These are phyloP conservation scores for Nicotiana tabacum DNA, from an alignment of 257 asterid species.

Conservation along the genomic window DNA sequence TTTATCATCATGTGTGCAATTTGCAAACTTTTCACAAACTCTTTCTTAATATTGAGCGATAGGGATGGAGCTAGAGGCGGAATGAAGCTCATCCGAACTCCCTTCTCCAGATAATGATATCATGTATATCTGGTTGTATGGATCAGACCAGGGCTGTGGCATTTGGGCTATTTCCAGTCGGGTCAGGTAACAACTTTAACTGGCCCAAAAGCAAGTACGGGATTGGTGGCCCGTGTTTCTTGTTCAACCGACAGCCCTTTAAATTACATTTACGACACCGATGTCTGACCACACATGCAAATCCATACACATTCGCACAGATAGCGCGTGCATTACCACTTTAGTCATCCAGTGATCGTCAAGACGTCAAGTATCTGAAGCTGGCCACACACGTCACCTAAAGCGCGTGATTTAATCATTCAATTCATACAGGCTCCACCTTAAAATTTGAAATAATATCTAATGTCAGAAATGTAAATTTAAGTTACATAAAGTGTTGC, in stretches of 20 bases:
- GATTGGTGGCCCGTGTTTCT: not conserved
- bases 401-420: not conserved
- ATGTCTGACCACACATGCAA: not conserved
- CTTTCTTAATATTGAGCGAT: too few relatives aligned
- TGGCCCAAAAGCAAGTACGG: not conserved
- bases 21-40: too few relatives aligned
- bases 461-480: slow-evolving; percentile 25
- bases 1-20: too few relatives aligned
- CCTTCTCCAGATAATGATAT: too few relatives aligned
- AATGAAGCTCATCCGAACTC: too few relatives aligned
- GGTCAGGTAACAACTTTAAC: not conserved
- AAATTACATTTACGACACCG: not conserved
- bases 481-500: not conserved
- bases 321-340: not conserved
- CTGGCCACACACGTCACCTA: not conserved
- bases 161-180: not conserved
- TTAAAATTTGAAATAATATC: not conserved
- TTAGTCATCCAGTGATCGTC: not conserved
- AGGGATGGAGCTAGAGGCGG: too few relatives aligned
- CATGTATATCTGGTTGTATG: too few relatives aligned
- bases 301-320: not conserved
- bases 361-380: not conserved
- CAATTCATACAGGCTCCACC: too few relatives aligned
- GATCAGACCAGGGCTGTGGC: too few relatives aligned
- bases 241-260: slow-evolving; percentile 16